A percentile compares a stretch with the other conserved stretches of the same genome.
Evolutionary conservation across 441 rosid species (phyloP).

Genomic region (Pelargonium fulgidum): DNA sequence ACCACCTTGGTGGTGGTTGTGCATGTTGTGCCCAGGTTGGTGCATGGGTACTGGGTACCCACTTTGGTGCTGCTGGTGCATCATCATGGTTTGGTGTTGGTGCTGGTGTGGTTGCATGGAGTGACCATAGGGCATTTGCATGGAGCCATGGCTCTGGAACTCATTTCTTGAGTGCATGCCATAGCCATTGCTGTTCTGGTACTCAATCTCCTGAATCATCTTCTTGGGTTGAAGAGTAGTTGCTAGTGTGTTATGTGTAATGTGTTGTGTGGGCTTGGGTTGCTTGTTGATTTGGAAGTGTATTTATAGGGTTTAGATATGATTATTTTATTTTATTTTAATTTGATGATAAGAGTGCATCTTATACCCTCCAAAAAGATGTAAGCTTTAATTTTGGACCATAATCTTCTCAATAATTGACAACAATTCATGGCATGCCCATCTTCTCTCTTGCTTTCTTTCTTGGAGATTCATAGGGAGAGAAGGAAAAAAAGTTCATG

Average conservation of each 20-base stretch:
- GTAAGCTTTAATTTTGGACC: too few species aligned
- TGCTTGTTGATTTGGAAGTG: background rate
- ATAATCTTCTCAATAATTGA: too few species aligned
- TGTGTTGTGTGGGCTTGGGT: background rate
- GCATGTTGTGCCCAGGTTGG: too few species aligned
- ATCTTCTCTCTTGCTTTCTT: background rate
- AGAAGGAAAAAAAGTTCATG: too few species aligned
- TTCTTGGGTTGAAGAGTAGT: background rate
- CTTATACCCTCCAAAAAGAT: background rate
- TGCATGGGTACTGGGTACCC: too few species aligned
- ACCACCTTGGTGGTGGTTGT: too few species aligned
- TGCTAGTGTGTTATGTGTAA: too few species aligned
- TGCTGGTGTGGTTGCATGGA: background rate
- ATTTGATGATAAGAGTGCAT: slow-evolving; percentile 3
- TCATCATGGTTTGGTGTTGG: too few species aligned
- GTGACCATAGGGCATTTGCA: background rate
- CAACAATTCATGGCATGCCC: background rate
- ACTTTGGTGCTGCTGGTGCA: too few species aligned
- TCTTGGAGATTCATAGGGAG: too few species aligned
- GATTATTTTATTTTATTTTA: background rate
- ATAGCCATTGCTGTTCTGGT: slow-evolving; percentile 1
- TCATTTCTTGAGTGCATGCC: background rate
- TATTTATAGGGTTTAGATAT: too few species aligned
- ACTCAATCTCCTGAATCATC: background rate
- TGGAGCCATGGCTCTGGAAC: background rate